These are phyloP conservation scores for Globisporangium uncinulatum DNA, from an alignment of 352 stramenopile species.

Conservation along the genomic window DNA sequence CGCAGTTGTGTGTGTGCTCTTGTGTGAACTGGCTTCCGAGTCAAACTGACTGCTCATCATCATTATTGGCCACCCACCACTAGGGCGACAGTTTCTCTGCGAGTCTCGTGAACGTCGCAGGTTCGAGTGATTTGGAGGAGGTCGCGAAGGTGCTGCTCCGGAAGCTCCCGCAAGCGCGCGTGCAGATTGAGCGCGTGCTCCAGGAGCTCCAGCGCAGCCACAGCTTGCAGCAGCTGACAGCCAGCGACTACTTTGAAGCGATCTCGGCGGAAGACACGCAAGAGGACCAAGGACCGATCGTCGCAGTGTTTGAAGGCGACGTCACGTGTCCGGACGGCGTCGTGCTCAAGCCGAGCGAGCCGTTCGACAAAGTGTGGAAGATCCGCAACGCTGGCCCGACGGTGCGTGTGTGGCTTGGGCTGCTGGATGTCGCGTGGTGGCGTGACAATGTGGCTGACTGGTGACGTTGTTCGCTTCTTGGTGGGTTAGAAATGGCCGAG, in stretches of 20 bases:
- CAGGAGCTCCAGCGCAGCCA: slow-evolving; percentile 65
- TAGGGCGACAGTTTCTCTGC: slow-evolving; percentile 39
- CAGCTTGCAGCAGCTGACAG: slow-evolving; percentile 62
- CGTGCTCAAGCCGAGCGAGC: slow-evolving; percentile 52
- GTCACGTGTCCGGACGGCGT: slow-evolving; percentile 83
- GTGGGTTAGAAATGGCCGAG: slow-evolving; percentile 56
- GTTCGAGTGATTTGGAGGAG: slow-evolving; percentile 50
- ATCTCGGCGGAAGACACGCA: slow-evolving; percentile 70
- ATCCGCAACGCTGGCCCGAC: slow-evolving; percentile 73
- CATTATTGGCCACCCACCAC: neutral
- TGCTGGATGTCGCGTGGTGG: neutral
- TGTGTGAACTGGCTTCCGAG: neutral
- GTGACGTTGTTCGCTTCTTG: neutral
- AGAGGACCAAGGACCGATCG: slow-evolving; percentile 53
- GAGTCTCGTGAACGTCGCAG: slow-evolving; percentile 46
- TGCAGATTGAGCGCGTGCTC: slow-evolving; percentile 71
- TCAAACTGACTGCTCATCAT: neutral
- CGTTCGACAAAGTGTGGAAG: slow-evolving; percentile 85
- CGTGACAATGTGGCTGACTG: neutral
- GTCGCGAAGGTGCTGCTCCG: slow-evolving; percentile 70
- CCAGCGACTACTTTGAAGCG: slow-evolving; percentile 66
- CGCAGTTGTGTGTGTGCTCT: neutral
- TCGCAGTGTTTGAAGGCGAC: slow-evolving; percentile 86
- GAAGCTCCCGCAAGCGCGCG: slow-evolving; percentile 63
- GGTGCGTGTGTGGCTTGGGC: slow-evolving; percentile 10